Evolutionary conservation across 805 yeast genomes (phyloP), one percentile per base, ranked within the genome.

Genomic region (Torulaspora quercuum): DNA sequence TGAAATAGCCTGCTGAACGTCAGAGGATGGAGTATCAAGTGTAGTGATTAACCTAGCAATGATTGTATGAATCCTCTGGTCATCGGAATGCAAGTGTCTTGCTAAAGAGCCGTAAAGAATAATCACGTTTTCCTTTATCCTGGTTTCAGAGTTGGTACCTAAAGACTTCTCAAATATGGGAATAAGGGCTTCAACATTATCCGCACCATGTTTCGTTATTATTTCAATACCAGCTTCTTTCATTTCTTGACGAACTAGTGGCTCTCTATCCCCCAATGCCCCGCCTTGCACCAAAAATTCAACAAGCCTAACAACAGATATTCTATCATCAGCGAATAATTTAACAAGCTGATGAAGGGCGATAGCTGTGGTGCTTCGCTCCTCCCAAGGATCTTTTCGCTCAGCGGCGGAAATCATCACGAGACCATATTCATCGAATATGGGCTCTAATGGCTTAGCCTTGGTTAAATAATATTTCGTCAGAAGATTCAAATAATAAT

Each of bases 81-180:
- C 98, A 14, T 71, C 61, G 0, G 74, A 50, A 10, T 74, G 67
- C 60, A 92, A 71, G 66, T 92, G 95, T 42, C 83, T 82, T 1
- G 95, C 97, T 45, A 89, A 72, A 3, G 92, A 77, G 50, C 98
- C 98, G 53, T 90, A 92, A 29, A 90, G 67, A 39, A 92, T 82
- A 49, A 92, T 84, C 12, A 82, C 82, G 50, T 84, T 76, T 59
- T 88, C 95, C 50, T 80, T 80, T 44, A 86, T 73, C 14, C 73
- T 72, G 5, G 75, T 64, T 15, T 45, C 52, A 5, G 41, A 41
- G 7, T 48, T 47, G 8, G 61, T 50, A 7, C 53, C 42, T 30
- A 86, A 69, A 22, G 82, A 75, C 5, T 59, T 53, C 59, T 90
- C 97, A 50, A 92, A 85, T n/a, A 87, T 69, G 2, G 89, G 84